A percentile compares a stretch with the other conserved stretches of the same genome.
Evolutionary conservation across 805 yeast species (phyloP).

Genomic region (Nakazawaea ernobii): DNA sequence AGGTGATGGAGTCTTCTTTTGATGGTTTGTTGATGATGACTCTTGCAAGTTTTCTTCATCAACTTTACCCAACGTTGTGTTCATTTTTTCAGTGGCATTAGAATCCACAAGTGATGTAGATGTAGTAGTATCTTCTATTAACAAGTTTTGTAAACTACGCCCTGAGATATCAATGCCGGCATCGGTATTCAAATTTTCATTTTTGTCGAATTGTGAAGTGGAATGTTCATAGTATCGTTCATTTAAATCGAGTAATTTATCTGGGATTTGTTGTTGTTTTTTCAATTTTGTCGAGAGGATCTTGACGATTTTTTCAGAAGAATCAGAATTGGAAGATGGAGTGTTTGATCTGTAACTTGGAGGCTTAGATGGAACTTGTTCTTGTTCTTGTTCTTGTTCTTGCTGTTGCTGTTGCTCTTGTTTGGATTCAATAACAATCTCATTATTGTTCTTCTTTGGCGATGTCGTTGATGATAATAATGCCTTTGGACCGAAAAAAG

Average conservation of each 20-base stretch:
- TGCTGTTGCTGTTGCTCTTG: no score
- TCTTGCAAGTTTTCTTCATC: neutral
- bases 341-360: slow-evolving; percentile 9
- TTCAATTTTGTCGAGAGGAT: neutral
- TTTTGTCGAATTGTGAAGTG: slow-evolving; percentile 8
- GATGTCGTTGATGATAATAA: neutral
- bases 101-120: neutral
- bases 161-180: neutral
- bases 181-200: slow-evolving; percentile 1
- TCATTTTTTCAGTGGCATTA: neutral
- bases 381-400: no score
- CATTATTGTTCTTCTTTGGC: neutral
- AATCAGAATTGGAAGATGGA: slow-evolving; percentile 1
- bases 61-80: neutral
- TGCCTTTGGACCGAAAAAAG: slow-evolving; percentile 47
- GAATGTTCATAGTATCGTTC: slow-evolving; percentile 10
- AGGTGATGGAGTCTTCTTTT: neutral
- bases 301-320: slow-evolving; percentile 3
- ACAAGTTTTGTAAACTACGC: slow-evolving; percentile 2
- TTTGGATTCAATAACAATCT: neutral
- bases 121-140: neutral
- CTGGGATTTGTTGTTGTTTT: slow-evolving; percentile 10
- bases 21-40: neutral
- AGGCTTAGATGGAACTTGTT: slow-evolving; percentile 7
- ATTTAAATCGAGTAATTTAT: slow-evolving; percentile 6